Evolutionary conservation across 225 moss, liverwort and hornwort genomes (phyloP), one percentile per base, ranked within the genome.

Genomic region (Climacium dendroides): DNA sequence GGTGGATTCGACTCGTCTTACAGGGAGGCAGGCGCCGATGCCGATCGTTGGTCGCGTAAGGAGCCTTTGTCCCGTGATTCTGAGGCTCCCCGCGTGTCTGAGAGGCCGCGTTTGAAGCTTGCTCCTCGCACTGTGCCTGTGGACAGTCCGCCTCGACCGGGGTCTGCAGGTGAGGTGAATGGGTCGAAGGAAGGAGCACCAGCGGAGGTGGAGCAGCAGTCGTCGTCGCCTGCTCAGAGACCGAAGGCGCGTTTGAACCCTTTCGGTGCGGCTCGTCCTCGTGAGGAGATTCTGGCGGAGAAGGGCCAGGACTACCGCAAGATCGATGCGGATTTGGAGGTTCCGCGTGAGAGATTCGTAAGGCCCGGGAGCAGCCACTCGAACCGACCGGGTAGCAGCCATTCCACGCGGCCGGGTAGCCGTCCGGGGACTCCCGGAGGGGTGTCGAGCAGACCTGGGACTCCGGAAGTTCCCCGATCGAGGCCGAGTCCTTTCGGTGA

Each of bases 291-390:
- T 61, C 88, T 98, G 89, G 96, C 96, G 23, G 96, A 96, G 94
- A 98, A 98, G 81, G 98, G 98, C 13, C 96, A 96, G 92, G 98
- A 98, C 89, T 98, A 94, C 89, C 95, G 96, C 64, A 98, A 98
- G 90, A 87, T 98, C 30, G 96, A 98, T 54, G 96, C 95, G 8
- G 96, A 96, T 4, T 87, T 96, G 60, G 96, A 98, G 76, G 89
- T 91, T 66, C 94, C 84, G 23, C 89, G 89, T 65, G 95, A 95
- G 85, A 90, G 92, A 90, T 89, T 87, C 55, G 92, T 89, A 50
- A 91, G 98, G 91, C 96, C 96, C 19, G 95, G 96, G 18, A 98
- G 96, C 92, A 95, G 95, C 78, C 96, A 97, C 83, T 96, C 95
- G 23, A 97, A 93, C 89, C 96, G 96, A 39, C 94, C 88, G 24